Evolutionary conservation across 106 monocot genomes (phyloP).

Genomic region (Allium fistulosum): DNA sequence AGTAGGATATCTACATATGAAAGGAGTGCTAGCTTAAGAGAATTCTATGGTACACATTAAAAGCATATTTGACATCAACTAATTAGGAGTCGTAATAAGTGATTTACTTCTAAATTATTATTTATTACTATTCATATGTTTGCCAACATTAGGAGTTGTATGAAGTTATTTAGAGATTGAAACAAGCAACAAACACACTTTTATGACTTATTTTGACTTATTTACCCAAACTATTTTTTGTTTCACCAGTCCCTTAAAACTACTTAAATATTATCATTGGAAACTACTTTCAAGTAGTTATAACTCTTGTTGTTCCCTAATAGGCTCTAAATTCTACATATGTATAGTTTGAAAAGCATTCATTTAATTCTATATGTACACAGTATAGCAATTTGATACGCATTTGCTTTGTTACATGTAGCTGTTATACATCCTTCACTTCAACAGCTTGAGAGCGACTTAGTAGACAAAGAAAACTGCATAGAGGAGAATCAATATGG

Average conservation of each 20-base stretch:
- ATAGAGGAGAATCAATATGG: constrained; percentile 20
- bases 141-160: background rate
- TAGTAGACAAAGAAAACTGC: constrained; percentile 31
- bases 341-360: background rate
- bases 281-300: no score
- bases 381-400: no score
- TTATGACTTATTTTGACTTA: no score
- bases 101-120: background rate
- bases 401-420: constrained; percentile 11
- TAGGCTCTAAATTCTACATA: background rate
- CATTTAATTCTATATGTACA: background rate
- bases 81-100: no score
- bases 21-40: constrained; percentile 66
- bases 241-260: no score
- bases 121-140: background rate
- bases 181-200: no score
- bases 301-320: no score
- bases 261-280: no score
- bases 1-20: constrained; percentile 45
- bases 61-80: background rate
- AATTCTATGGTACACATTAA: constrained; percentile 58
- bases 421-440: constrained; percentile 82
- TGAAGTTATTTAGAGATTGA: no score
- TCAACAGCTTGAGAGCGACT: constrained; percentile 58
- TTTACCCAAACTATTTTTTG: no score